phyloP scores from a whole-genome alignment of 139 green algal species.

The Chlorella sp. region DNA sequence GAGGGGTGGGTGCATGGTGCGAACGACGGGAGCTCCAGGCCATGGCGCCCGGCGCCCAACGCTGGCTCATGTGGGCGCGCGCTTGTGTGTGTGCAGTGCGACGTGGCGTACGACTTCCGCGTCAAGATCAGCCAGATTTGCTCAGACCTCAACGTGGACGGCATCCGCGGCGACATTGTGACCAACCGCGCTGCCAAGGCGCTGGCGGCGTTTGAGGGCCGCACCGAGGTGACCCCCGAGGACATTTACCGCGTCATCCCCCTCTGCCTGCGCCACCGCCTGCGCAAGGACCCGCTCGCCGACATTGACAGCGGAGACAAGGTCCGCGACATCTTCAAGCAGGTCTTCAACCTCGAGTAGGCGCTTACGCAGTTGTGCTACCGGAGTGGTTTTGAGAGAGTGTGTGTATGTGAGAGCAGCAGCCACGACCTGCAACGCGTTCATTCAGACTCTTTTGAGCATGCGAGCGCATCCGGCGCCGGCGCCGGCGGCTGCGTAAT shows the following conservation, averaged over 20 bases:
- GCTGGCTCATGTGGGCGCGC: too few relatives aligned
- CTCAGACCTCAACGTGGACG: constrained; percentile 85
- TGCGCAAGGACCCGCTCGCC: constrained; percentile 91
- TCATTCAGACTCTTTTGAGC: too few relatives aligned
- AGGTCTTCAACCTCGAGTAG: constrained; percentile 53
- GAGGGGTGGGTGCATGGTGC: too few relatives aligned
- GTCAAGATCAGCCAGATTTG: constrained; percentile 66
- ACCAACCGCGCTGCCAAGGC: constrained; percentile 79
- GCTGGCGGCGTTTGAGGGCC: constrained; percentile 72
- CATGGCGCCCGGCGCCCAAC: too few relatives aligned
- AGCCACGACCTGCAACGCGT: too few relatives aligned
- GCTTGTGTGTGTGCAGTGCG: too few relatives aligned
- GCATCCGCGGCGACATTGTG: constrained; percentile 93
- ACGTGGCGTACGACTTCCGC: constrained; percentile 45
- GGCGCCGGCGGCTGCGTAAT: too few relatives aligned
- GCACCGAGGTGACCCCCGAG: constrained; percentile 49
- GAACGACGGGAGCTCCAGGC: too few relatives aligned
- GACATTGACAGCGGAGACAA: constrained; percentile 59
- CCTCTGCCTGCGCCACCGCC: constrained; percentile 82
- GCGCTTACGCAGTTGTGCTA: too few relatives aligned
- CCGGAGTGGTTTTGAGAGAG: too few relatives aligned
- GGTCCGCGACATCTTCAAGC: constrained; percentile 52
- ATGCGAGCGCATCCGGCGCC: too few relatives aligned
- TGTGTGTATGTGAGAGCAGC: too few relatives aligned
- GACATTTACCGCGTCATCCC: constrained; percentile 85